phyloP scores from a whole-genome alignment of 768 basidiomycete species.

The Kwoniella sp. region DNA sequence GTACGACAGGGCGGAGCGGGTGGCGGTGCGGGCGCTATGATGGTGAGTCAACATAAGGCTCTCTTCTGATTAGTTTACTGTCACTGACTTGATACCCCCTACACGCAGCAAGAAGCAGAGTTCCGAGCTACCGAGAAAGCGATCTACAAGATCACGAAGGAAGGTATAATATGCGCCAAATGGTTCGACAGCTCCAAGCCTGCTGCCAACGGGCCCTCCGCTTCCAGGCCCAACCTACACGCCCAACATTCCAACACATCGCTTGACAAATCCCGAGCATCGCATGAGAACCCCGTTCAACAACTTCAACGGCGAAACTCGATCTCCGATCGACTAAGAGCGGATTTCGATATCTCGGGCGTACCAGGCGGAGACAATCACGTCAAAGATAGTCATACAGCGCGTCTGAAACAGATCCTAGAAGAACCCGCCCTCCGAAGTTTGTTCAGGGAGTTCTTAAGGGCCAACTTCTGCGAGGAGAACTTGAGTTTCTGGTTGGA shows the following conservation, averaged over 20 bases:
- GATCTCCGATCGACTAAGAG: conserved; percentile 21
- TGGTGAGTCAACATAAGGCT: conserved; percentile 47
- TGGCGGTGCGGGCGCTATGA: conserved; percentile 42
- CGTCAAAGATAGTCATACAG: conserved; percentile 84
- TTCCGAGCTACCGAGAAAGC: conserved; percentile 96
- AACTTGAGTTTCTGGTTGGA: conserved; percentile 97
- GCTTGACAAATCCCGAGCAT: conserved; percentile 18
- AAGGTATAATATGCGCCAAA: conserved; percentile 79
- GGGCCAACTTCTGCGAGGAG: conserved; percentile 96
- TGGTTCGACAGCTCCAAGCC: conserved; percentile 64
- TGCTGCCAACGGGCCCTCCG: conserved; percentile 5
- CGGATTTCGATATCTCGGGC: conserved; percentile 30
- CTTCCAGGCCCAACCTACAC: conserved; percentile 49
- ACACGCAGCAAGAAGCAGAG: conserved; percentile 79
- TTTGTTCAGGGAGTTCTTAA: conserved; percentile 91
- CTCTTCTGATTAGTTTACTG: too few relatives aligned
- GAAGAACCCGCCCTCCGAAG: conserved; percentile 86
- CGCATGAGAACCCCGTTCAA: conserved; percentile 6
- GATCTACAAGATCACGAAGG: conserved; percentile 90
- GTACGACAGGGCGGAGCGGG: conserved; percentile 48
- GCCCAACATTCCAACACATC: conserved; percentile 68
- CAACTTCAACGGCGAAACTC: conserved; percentile 24
- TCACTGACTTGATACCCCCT: background rate
- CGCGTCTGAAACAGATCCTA: conserved; percentile 84
- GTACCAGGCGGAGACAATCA: conserved; percentile 43